These are phyloP conservation scores for Eimeria sp. DNA, from an alignment of 169 alveolate genomes.

Conservation along the genomic window DNA sequence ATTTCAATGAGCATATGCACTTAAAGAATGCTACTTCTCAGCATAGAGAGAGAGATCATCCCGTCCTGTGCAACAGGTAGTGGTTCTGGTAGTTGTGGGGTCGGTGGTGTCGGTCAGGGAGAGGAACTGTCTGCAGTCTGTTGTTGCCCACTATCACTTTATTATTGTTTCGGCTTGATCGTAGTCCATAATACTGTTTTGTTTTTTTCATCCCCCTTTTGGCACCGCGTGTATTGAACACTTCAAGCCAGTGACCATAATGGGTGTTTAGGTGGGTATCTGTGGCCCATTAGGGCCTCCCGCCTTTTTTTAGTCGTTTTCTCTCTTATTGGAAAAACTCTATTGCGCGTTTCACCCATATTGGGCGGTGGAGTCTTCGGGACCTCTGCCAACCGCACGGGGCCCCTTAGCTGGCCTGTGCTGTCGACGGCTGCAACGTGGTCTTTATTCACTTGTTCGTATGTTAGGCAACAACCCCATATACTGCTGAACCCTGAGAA, in stretches of 20 bases:
- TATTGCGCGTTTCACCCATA: background rate
- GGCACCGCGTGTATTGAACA: background rate
- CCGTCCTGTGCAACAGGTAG: background rate
- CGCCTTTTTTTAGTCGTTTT: background rate
- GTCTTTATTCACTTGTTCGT: background rate
- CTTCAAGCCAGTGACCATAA: slow-evolving; percentile 16
- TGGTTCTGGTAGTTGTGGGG: slow-evolving; percentile 48
- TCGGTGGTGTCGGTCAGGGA: slow-evolving; percentile 48
- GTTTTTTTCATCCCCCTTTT: background rate
- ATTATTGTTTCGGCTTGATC: background rate
- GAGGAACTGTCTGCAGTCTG: slow-evolving; percentile 4
- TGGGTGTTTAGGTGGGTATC: background rate
- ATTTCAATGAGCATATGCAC: background rate
- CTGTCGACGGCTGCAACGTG: background rate
- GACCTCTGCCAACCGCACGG: slow-evolving; percentile 23
- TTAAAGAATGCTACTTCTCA: background rate
- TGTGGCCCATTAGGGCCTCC: background rate
- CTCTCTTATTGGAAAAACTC: background rate
- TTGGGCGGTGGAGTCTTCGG: slow-evolving; percentile 2
- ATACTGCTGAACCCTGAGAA: too few species aligned
- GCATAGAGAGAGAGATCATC: background rate
- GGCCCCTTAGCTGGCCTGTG: background rate
- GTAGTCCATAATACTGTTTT: background rate
- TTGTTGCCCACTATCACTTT: background rate
- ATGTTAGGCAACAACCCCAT: slow-evolving; percentile 52